phyloP scores from a whole-genome alignment of 1,139 yeast species.

The Saccharomycopsis hybrid region DNA sequence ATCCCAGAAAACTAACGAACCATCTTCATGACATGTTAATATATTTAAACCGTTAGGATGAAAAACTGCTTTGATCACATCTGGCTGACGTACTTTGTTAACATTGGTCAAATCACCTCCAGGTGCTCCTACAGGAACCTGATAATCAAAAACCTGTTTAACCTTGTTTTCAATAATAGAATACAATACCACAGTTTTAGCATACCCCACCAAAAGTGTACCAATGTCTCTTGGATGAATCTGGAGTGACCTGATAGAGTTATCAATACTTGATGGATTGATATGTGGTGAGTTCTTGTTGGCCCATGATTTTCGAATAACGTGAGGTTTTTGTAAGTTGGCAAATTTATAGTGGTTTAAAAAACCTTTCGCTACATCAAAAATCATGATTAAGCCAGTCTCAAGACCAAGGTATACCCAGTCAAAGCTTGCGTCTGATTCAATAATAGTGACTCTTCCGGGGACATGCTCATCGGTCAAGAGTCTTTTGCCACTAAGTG shows the following conservation, averaged over 20 bases:
- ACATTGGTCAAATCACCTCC: conserved; percentile 53
- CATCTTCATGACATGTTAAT: conserved; percentile 73
- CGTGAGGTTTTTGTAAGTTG: conserved; percentile 54
- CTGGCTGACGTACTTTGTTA: conserved; percentile 38
- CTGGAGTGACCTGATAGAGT: conserved; percentile 56
- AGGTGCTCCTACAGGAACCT: conserved; percentile 52
- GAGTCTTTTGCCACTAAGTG: conserved; percentile 57
- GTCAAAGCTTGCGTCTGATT: conserved; percentile 80
- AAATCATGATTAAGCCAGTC: conserved; percentile 70
- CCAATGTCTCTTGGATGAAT: conserved; percentile 93
- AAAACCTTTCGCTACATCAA: conserved; percentile 73
- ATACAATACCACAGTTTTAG: conserved; percentile 62
- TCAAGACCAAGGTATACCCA: conserved; percentile 78
- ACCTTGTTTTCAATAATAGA: conserved; percentile 58
- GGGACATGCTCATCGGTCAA: conserved; percentile 49
- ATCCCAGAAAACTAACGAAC: conserved; percentile 90
- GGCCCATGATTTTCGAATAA: conserved; percentile 8
- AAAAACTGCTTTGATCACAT: conserved; percentile 59
- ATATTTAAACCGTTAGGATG: conserved; percentile 92
- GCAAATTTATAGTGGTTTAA: conserved; percentile 63
- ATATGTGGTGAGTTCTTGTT: not conserved
- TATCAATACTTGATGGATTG: not conserved
- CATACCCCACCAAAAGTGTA: conserved; percentile 64
- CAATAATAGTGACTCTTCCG: conserved; percentile 60
- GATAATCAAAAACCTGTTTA: conserved; percentile 50